Evolutionary conservation across 495 filamentous ascomycete species (phyloP).

Genomic region (Penicillium fimorum): DNA sequence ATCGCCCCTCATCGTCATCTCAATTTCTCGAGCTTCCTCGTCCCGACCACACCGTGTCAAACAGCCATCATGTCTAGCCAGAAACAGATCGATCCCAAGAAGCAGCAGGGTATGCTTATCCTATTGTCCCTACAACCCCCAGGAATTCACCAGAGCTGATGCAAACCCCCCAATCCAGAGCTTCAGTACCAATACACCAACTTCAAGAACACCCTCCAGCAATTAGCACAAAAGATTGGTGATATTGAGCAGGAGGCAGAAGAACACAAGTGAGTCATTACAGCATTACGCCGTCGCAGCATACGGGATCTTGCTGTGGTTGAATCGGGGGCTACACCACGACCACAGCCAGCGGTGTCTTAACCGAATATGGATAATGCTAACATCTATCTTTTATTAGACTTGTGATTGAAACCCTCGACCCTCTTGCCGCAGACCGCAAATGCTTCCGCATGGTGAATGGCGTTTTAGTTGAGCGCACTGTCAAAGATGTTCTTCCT

Average conservation of each 20-base stretch:
- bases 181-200: conserved; percentile 90
- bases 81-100: conserved; percentile 57
- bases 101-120: conserved; percentile 73
- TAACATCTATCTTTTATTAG: conserved; percentile 45
- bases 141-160: conserved; percentile 13
- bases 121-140: neutral
- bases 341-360: neutral
- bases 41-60: conserved; percentile 9
- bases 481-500: conserved; percentile 86
- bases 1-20: conserved; percentile 39
- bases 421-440: conserved; percentile 76
- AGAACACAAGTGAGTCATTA: conserved; percentile 83
- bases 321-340: neutral
- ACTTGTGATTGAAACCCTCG: conserved; percentile 92
- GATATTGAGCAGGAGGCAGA: conserved; percentile 96
- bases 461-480: conserved; percentile 90
- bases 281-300: neutral
- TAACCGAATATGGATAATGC: conserved; percentile 1
- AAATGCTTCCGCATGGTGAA: conserved; percentile 99
- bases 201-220: conserved; percentile 94
- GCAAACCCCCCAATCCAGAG: conserved; percentile 53
- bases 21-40: conserved; percentile 32
- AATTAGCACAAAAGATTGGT: conserved; percentile 91
- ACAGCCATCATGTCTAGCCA: conserved; percentile 43
- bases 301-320: neutral